Percentiles rank a stretch among this genome's conserved stretches.
These are phyloP conservation scores for Saturnispora serradocipensis DNA, from an alignment of 805 yeast species.

Conservation along the genomic window DNA sequence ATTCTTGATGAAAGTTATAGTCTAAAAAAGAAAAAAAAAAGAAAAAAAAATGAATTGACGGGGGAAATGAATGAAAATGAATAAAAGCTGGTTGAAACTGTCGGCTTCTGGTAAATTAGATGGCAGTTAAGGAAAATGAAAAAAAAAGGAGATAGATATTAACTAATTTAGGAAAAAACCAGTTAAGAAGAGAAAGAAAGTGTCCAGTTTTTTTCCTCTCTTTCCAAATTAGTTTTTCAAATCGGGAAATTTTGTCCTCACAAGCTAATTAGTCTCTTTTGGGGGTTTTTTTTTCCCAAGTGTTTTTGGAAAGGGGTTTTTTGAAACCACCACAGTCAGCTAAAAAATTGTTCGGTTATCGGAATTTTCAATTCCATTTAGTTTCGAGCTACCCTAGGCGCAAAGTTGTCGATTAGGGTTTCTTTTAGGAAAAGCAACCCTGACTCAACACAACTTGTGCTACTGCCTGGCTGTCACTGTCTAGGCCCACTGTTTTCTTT, in stretches of 20 bases:
- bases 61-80: neutral
- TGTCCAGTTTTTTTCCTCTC: neutral
- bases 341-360: neutral
- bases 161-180: neutral
- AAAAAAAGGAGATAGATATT: neutral
- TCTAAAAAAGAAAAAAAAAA: slow-evolving; percentile 11
- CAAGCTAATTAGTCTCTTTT: neutral
- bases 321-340: neutral
- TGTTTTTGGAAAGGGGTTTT: neutral
- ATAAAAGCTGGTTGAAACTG: neutral
- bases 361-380: neutral
- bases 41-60: neutral
- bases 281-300: neutral
- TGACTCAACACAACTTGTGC: too few relatives aligned
- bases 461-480: too few relatives aligned
- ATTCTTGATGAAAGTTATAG: slow-evolving; percentile 6
- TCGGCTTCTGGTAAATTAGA: neutral
- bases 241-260: neutral
- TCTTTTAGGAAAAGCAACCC: neutral
- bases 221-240: neutral
- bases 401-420: neutral
- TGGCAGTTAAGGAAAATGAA: neutral
- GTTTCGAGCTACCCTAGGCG: too few relatives aligned
- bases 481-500: too few relatives aligned
- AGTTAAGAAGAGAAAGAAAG: neutral